phyloP scores from a whole-genome alignment of 208 protist genomes.

The Leptomonas pyrrhocoris region DNA sequence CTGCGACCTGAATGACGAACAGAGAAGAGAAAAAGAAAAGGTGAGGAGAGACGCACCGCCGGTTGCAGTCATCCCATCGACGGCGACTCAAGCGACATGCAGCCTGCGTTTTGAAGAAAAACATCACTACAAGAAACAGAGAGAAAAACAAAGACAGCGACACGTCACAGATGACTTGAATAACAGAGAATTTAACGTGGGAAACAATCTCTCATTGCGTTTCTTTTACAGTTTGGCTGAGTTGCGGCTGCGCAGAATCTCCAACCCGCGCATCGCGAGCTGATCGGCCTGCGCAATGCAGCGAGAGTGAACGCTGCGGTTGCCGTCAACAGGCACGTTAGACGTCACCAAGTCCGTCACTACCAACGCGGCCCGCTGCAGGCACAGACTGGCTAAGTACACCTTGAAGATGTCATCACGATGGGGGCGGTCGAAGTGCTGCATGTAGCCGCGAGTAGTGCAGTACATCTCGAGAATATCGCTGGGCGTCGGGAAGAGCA shows the following conservation, averaged over 20 bases:
- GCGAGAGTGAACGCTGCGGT: constrained; percentile 30
- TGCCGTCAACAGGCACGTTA: background rate
- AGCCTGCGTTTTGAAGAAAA: background rate
- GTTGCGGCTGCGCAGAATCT: constrained; percentile 48
- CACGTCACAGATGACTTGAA: background rate
- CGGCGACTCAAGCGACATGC: too few species aligned
- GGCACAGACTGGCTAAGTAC: constrained; percentile 66
- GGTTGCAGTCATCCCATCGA: too few species aligned
- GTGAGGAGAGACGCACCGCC: background rate
- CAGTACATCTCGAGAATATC: constrained; percentile 80
- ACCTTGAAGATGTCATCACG: constrained; percentile 79
- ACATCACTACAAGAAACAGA: background rate
- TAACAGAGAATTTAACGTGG: background rate
- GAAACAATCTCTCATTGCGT: background rate
- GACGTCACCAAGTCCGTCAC: constrained; percentile 35
- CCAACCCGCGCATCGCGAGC: constrained; percentile 53
- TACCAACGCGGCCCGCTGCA: constrained; percentile 49
- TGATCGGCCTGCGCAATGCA: constrained; percentile 65
- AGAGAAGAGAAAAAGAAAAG: constrained; percentile 10
- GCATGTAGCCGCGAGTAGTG: constrained; percentile 67
- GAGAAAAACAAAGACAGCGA: background rate
- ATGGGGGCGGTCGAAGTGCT: constrained; percentile 44
- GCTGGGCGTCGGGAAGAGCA: constrained; percentile 55
- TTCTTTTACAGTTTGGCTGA: constrained; percentile 41
- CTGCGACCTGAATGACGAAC: background rate